A percentile compares a stretch with the other conserved stretches of the same genome.
These are phyloP conservation scores for Flaveria brownii DNA, from an alignment of 129 eudicot genomes.

Conservation along the genomic window DNA sequence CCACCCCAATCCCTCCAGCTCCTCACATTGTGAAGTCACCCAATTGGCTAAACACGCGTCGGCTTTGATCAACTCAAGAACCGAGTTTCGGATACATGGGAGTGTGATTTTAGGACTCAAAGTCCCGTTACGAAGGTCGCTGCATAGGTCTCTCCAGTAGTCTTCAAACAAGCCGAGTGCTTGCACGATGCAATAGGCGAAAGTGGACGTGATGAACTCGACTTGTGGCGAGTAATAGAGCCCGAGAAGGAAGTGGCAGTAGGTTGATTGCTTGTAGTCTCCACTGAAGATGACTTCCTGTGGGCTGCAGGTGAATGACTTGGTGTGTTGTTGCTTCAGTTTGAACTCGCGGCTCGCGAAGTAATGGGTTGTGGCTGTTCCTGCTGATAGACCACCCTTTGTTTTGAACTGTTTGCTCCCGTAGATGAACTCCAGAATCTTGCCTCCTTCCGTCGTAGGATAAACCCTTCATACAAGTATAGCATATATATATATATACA, in stretches of 20 bases:
- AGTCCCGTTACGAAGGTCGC: constrained; percentile 59
- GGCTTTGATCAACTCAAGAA: constrained; percentile 40
- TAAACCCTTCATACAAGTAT: constrained; percentile 47
- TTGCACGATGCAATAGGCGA: constrained; percentile 70
- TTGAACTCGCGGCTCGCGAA: constrained; percentile 67
- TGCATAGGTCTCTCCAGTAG: constrained; percentile 54
- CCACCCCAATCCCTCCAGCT: constrained; percentile 49
- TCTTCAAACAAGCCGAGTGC: constrained; percentile 66
- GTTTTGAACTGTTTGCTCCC: constrained; percentile 76
- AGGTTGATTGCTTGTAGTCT: constrained; percentile 72
- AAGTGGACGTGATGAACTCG: constrained; percentile 73
- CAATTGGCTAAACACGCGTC: constrained; percentile 40
- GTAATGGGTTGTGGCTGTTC: constrained; percentile 86
- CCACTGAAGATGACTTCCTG: constrained; percentile 67
- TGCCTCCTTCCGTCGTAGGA: constrained; percentile 76
- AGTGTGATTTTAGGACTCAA: constrained; percentile 51
- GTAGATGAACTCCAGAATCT: constrained; percentile 71
- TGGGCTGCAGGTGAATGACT: constrained; percentile 77
- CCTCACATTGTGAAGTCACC: constrained; percentile 49
- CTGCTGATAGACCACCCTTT: constrained; percentile 66
- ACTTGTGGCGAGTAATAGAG: constrained; percentile 50
- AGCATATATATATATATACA: too few species aligned
- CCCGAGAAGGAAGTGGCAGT: constrained; percentile 92
- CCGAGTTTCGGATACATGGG: constrained; percentile 42
- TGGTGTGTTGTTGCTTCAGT: constrained; percentile 50